phyloP scores from a whole-genome alignment of 2,329 filamentous ascomycete species.

The Venturia aucupariae region DNA sequence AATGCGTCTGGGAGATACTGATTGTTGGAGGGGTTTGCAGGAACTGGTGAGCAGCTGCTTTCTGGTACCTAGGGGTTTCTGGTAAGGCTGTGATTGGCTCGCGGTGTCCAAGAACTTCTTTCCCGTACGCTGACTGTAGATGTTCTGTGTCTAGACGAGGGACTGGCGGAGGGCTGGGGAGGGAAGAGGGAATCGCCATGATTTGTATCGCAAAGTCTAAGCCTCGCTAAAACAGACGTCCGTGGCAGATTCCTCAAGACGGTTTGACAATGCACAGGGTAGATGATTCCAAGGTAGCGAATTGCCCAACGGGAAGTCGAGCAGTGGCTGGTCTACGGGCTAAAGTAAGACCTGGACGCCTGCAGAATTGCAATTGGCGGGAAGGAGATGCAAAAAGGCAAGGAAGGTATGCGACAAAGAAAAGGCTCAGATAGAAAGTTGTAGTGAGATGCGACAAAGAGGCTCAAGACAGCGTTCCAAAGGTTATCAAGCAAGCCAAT shows the following conservation, averaged over 20 bases:
- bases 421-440: not conserved
- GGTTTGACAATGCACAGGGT: not conserved
- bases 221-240: not conserved
- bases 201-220: not conserved
- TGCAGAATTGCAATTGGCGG: not conserved
- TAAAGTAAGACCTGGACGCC: not conserved
- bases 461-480: not conserved
- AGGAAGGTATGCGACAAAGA: not conserved
- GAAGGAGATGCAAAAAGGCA: not conserved
- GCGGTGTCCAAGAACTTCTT: not conserved
- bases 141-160: not conserved
- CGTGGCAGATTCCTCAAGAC: not conserved
- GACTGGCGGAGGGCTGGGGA: not conserved
- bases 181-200: not conserved
- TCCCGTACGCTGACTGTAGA: not conserved
- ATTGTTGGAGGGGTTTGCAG: not conserved
- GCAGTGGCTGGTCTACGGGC: not conserved
- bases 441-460: not conserved
- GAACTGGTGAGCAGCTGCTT: not conserved
- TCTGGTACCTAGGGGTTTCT: not conserved
- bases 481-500: not conserved
- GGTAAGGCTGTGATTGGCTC: not conserved
- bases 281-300: not conserved
- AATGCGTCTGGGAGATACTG: conserved; percentile 1
- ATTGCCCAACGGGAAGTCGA: not conserved